phyloP scores from a whole-genome alignment of 1,284 basidiomycete species.

The Tilletia walkeri region DNA sequence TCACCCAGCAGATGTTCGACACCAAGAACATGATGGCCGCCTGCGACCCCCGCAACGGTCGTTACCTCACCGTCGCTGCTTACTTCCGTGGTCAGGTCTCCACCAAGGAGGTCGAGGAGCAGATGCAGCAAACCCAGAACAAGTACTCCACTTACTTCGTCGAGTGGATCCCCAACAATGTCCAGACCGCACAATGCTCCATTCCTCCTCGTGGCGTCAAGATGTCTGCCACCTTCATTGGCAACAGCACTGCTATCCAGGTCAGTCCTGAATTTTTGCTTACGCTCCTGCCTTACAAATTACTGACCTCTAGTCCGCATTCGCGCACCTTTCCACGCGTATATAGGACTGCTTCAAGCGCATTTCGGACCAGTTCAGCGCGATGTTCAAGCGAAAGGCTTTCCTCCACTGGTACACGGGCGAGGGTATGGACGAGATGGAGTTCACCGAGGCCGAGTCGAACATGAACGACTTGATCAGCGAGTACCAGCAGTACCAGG shows the following conservation, averaged over 20 bases:
- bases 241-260: constrained; percentile 56
- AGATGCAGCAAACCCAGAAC: constrained; percentile 54
- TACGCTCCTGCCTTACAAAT: too few relatives aligned
- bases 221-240: constrained; percentile 56
- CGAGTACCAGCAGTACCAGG: constrained; percentile 57
- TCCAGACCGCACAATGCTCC: constrained; percentile 54
- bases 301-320: background rate
- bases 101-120: constrained; percentile 59
- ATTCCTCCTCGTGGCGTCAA: constrained; percentile 52
- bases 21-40: constrained; percentile 77
- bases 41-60: constrained; percentile 85
- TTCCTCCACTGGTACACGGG: constrained; percentile 58
- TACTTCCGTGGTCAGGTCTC: constrained; percentile 78
- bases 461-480: constrained; percentile 55
- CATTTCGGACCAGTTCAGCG: constrained; percentile 55
- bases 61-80: constrained; percentile 82
- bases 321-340: constrained; percentile 9
- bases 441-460: constrained; percentile 57
- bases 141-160: constrained; percentile 52
- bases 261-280: constrained; percentile 20
- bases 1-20: constrained; percentile 98
- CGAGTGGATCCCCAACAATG: constrained; percentile 57
- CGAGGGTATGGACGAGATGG: constrained; percentile 57
- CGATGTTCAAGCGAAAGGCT: constrained; percentile 57
- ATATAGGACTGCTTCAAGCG: constrained; percentile 59